Base-by-base conservation (phyloP, 495 filamentous ascomycete genomes). In the Lasiosphaeria miniovina region DNA sequence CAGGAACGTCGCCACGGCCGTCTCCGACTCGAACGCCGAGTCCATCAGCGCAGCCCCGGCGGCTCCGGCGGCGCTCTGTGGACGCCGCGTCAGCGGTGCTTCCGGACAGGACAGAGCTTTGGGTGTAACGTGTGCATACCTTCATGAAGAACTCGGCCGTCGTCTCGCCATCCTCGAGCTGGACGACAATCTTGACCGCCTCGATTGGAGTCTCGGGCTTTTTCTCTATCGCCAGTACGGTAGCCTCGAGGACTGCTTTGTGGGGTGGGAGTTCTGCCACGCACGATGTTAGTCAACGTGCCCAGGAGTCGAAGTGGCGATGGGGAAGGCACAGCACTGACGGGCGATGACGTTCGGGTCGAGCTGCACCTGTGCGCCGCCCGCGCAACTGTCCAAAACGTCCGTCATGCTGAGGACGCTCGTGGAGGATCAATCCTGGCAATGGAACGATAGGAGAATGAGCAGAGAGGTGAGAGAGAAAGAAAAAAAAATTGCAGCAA, bases 71-170 rank as follows among this genome's bases (percentile, higher is more conserved):
- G 52, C 52, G 17, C 33, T 38, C 52, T 54, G 11, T 36, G 9
- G 34, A 15, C 17, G 14, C 50, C 10, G 15, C 34, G 50, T 53
- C 14, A 53, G 50, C 7, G 7, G 38, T 41, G 7, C 8, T 41
- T 41, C 38, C 7, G 38, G 43, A n/a, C 12, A 14, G 11, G 43
- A 46, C 15, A 5, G 6, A 46, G 11, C 7, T 5, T 15, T 24
- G 32, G 17, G 10, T 36, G 33, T 3, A 36, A 24, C 14, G 34
- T 5, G 24, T 12, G n/a, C 33, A 38, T 9, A 54, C 52, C 52
- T 54, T 54, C 24, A 12, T 36, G 14, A 54, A 54, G 9, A 34
- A 35, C n/a, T 54, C 35, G 35, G 52, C 52, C 17, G 17, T 54
- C 12, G 52, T 35, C 5, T 38, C 34, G 36, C 17, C 52, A n/a